Base-by-base conservation (phyloP, 495 filamentous ascomycete genomes). In the Apiosordaria backusii region DNA sequence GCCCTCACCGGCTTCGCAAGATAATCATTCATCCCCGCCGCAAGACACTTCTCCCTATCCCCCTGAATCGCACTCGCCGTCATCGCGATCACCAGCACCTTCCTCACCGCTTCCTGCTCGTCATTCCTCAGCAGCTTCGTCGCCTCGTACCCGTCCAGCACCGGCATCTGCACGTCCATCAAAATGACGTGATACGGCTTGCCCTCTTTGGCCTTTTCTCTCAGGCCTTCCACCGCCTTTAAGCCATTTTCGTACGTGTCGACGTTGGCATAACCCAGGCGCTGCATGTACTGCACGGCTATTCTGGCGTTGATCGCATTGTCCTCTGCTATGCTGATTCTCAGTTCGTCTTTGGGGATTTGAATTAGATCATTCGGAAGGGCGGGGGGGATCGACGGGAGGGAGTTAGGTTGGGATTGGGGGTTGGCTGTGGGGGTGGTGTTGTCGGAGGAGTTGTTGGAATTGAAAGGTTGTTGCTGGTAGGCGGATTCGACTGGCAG, bases 151-250 rank as follows among this genome's bases (percentile, higher is more conserved):
- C 93, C 93, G 73, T 97, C 93, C 1, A 96, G 84, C 6, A 93
- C 87, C 0, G 93, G 93, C 93, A 97, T 97, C 79, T 96, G 92
- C 29, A 94, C 91, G 75, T 97, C 93, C 93, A 97, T 97, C 26
- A 97, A 82, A 21, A 96, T 90, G 24, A 97, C 84, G 71, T 90
- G 88, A 72, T 88, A 90, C 1, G 93, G 92, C 6, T 80, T 79
- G 4, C 88, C 90, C 67, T 90, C 86, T 22, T 77, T 78, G 1
- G 89, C 88, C 65, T 85, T 88, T n/a, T 83, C 80, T 24, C 88
- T 87, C 16, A 97, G 80, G 4, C 92, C 93, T 71, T 96, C 92
- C 27, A 97, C 90, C 4, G 92, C 91, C 74, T 92, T 90, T 40
- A 87, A 83, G 1, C 93, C 93, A 70, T 97, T 93, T 66, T 88